Evolutionary conservation across 139 green algal genomes (phyloP).

Genomic region (Coccomyxa sp.): DNA sequence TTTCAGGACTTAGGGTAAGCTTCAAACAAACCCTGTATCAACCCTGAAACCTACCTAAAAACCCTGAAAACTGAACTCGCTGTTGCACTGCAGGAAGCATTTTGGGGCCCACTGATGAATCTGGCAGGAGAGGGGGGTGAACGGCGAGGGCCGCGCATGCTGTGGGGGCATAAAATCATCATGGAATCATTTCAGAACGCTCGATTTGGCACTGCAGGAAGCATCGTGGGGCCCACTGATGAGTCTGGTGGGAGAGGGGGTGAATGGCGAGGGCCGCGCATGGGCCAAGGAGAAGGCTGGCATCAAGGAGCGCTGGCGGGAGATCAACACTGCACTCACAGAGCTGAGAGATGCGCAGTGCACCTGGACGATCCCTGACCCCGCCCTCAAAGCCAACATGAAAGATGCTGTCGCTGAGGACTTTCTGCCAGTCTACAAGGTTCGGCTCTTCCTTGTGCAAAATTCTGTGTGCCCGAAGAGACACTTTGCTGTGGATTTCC

Average conservation of each 20-base stretch:
- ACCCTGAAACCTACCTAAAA: too few species aligned
- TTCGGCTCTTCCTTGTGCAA: neutral
- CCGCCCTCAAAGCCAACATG: conserved; percentile 25
- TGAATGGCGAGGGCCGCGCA: neutral
- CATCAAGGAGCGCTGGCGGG: conserved; percentile 13
- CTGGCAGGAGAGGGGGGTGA: too few species aligned
- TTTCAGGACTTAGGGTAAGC: too few species aligned
- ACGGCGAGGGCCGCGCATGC: neutral
- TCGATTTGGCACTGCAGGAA: neutral
- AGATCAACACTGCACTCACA: neutral
- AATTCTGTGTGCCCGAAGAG: neutral
- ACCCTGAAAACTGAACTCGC: too few species aligned
- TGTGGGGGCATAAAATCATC: neutral
- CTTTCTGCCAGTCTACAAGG: conserved; percentile 31
- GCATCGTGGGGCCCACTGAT: conserved; percentile 13
- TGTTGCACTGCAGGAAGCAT: neutral
- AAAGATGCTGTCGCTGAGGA: conserved; percentile 30
- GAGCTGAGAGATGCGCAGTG: conserved; percentile 19
- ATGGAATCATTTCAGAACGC: neutral
- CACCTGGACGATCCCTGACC: conserved; percentile 29
- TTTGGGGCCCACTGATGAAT: neutral
- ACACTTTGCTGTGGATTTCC: conserved; percentile 24
- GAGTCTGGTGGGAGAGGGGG: conserved; percentile 2
- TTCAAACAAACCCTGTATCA: too few species aligned
- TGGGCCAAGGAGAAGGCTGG: conserved; percentile 15